Evolutionary conservation across 2,329 filamentous ascomycete species (phyloP), one percentile per base, ranked within the genome.

Genomic region (Fusarium penzigii): DNA sequence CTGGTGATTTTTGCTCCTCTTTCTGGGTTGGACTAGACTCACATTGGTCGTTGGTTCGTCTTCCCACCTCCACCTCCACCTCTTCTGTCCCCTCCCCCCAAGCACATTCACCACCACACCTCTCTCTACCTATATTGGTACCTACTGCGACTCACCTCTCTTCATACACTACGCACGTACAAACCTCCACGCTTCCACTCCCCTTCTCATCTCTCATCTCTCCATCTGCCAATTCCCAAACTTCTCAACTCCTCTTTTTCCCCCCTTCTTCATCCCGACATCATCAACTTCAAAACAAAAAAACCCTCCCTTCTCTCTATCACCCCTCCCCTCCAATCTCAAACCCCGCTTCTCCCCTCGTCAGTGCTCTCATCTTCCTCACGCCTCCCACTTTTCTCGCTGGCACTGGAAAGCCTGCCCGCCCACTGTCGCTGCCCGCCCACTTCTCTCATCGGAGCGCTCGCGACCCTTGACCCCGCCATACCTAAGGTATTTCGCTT

Each of bases 381-480:
- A 55, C 58, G 53, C 52, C 51, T 58, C 57, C 49, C 55, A 49
- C 53, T 55, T 56, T 59, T 55, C 51, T 51, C 61, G 45, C 51
- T 55, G 51, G 53, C 61, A 46, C 51, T 55, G 51, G 53, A 57
- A 51, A 32, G 29, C 29, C 29, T 32, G n/a, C 55, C 51, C 57
- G 54, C 48, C 51, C 42, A 49, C 48, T 58, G 52, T 51, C 57
- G 52, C 43, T 49, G 29, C 56, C 56, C 51, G 29, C 56, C 56
- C 51, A 58, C 55, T 55, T 52, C 55, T 60, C 52, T 55, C 55
- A 54, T 54, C 54, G 47, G 57, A 61, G 61, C 49, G 46, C 61
- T 61, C 53, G 54, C 63, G 64, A 65, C 58, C 61, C 61, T 69
- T 61, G 62, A 69, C 67, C 67, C 67, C 66, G 67, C 66, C 66